A percentile compares a stretch with the other conserved stretches of the same genome.
Conservation (phyloP, 208 protist genomes). For the Trypanosoma scelopori region DNA sequence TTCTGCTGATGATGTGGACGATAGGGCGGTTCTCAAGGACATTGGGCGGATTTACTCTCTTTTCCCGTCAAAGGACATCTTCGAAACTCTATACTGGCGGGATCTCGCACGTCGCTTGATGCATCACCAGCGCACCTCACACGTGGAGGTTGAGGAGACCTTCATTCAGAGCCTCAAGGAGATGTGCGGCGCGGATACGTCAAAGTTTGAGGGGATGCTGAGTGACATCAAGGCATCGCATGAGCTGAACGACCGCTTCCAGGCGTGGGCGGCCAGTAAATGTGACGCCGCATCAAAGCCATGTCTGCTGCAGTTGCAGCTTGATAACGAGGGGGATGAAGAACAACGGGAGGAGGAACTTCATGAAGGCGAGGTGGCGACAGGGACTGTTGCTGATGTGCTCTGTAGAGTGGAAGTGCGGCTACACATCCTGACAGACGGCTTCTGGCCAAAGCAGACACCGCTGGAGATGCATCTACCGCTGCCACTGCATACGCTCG, state of each 20-base stretch:
- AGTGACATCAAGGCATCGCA: conserved; percentile 44
- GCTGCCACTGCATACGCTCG: conserved; percentile 38
- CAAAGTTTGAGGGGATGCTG: conserved; percentile 96
- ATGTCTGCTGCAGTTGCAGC: neutral
- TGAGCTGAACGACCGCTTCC: conserved; percentile 45
- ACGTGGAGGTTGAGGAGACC: conserved; percentile 83
- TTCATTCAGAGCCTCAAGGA: conserved; percentile 93
- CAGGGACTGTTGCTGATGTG: neutral
- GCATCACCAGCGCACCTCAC: conserved; percentile 65
- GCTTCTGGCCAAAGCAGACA: conserved; percentile 87
- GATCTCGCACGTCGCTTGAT: conserved; percentile 94
- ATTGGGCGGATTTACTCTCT: conserved; percentile 86
- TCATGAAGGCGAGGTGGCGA: conserved; percentile 10
- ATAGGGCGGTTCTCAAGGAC: conserved; percentile 26
- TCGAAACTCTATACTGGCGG: conserved; percentile 96
- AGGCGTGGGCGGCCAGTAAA: conserved; percentile 31
- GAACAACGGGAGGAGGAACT: conserved; percentile 2
- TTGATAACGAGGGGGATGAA: conserved; percentile 13
- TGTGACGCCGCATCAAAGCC: neutral
- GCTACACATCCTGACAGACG: conserved; percentile 88
- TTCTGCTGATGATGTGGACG: neutral
- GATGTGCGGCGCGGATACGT: conserved; percentile 94
- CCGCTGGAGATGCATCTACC: conserved; percentile 39
- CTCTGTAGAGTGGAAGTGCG: conserved; percentile 49
- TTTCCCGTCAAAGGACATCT: conserved; percentile 93